phyloP scores from a whole-genome alignment of 2,329 filamentous ascomycete genomes.

The Talaromyces verruculosus region DNA sequence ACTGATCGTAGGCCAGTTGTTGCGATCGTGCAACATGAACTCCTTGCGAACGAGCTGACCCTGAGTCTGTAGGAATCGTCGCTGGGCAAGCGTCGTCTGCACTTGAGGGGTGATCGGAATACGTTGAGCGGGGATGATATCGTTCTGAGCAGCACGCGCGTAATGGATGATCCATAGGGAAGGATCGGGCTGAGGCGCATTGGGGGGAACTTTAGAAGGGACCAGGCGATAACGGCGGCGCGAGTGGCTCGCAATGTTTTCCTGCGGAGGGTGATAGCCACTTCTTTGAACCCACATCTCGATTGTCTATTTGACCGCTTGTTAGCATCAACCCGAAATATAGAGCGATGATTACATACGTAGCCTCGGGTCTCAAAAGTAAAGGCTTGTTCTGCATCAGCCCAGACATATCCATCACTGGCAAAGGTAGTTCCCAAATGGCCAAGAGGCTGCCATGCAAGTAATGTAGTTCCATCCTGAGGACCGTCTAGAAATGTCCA shows the following conservation, averaged over 20 bases:
- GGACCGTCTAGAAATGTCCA: slow-evolving; percentile 90
- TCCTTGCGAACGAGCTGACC: slow-evolving; percentile 86
- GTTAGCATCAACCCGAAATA: slow-evolving; percentile 11
- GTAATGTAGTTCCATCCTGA: slow-evolving; percentile 74
- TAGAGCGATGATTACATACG: slow-evolving; percentile 46
- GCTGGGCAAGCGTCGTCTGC: slow-evolving; percentile 46
- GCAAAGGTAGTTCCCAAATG: slow-evolving; percentile 72
- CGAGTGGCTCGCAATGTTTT: slow-evolving; percentile 72
- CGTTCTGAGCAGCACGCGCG: slow-evolving; percentile 69
- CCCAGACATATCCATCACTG: slow-evolving; percentile 92
- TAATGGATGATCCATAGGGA: slow-evolving; percentile 92
- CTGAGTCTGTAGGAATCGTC: slow-evolving; percentile 65
- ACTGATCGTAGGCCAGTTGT: slow-evolving; percentile 84
- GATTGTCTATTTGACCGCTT: slow-evolving; percentile 62
- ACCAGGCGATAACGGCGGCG: slow-evolving; percentile 83
- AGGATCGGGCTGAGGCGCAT: slow-evolving; percentile 70
- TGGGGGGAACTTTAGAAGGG: slow-evolving; percentile 67
- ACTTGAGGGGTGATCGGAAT: slow-evolving; percentile 49
- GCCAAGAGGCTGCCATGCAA: slow-evolving; percentile 84
- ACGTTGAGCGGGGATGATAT: slow-evolving; percentile 67
- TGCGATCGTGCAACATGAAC: slow-evolving; percentile 87
- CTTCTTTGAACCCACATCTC: slow-evolving; percentile 82
- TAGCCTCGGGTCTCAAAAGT: slow-evolving; percentile 71
- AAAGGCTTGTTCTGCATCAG: slow-evolving; percentile 73
- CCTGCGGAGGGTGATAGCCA: slow-evolving; percentile 72